Conservation (phyloP, 495 filamentous ascomycete genomes). For the Trichocladium antarcticum region DNA sequence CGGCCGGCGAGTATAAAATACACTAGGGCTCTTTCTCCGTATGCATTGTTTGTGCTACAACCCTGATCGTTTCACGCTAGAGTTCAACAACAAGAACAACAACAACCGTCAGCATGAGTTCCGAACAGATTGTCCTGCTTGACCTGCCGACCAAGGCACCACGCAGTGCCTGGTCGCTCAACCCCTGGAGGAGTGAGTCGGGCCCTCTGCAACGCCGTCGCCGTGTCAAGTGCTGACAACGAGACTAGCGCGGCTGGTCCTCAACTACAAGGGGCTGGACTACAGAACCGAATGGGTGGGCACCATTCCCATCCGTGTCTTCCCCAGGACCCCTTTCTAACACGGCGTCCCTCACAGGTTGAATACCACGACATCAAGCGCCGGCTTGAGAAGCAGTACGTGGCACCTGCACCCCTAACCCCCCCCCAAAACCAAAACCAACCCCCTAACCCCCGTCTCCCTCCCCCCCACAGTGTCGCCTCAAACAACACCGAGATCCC, state of each 20-base stretch:
- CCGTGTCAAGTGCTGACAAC: not conserved
- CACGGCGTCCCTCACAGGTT: slow-evolving; percentile 2
- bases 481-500: slow-evolving; percentile 6
- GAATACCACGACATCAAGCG: slow-evolving; percentile 52
- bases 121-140: slow-evolving; percentile 37
- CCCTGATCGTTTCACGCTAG: too few relatives aligned
- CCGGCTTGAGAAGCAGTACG: slow-evolving; percentile 19
- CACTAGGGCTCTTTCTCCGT: too few relatives aligned
- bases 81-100: not conserved
- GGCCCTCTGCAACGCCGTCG: not conserved
- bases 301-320: too few relatives aligned
- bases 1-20: too few relatives aligned
- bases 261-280: slow-evolving; percentile 53
- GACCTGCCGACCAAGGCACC: slow-evolving; percentile 44
- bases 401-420: not conserved
- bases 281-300: slow-evolving; percentile 57
- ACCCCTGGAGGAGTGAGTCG: slow-evolving; percentile 51
- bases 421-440: too few relatives aligned
- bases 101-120: not conserved
- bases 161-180: slow-evolving; percentile 43
- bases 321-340: not conserved
- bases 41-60: too few relatives aligned
- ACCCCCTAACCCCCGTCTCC: not conserved
- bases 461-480: slow-evolving; percentile 23
- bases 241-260: slow-evolving; percentile 39